Conservation (phyloP, 768 basidiomycete species). For the Pisolithus tinctorius region DNA sequence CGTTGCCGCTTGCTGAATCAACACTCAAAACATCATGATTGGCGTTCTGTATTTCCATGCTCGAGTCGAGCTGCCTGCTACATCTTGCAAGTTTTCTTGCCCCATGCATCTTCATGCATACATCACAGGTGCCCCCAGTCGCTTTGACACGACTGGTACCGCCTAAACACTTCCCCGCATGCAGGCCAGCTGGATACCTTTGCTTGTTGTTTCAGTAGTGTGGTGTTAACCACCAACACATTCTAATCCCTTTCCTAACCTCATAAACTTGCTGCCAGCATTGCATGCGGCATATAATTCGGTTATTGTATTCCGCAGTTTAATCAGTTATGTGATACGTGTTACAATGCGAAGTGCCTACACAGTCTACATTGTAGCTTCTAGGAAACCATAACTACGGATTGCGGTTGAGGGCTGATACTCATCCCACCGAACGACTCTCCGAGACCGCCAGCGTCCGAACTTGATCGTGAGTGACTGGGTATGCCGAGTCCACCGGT, state of each 20-base stretch:
- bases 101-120: too few species aligned
- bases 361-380: background rate
- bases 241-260: too few species aligned
- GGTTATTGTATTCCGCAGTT: background rate
- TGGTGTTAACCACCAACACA: too few species aligned
- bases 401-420: constrained; percentile 57
- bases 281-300: background rate
- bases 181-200: too few species aligned
- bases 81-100: too few species aligned
- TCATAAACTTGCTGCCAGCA: too few species aligned
- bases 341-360: background rate
- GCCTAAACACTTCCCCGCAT: too few species aligned
- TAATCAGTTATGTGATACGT: too few species aligned
- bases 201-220: too few species aligned
- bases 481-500: constrained; percentile 19
- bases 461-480: constrained; percentile 11
- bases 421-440: constrained; percentile 76
- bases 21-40: constrained; percentile 16
- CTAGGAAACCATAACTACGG: constrained; percentile 11
- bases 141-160: too few species aligned
- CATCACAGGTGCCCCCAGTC: too few species aligned
- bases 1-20: constrained; percentile 13
- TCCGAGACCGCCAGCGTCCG: constrained; percentile 50
- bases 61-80: background rate
- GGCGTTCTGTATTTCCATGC: constrained; percentile 11